Evolutionary conservation across 768 basidiomycete species (phyloP).

Genomic region (Neoboletus magnificus): DNA sequence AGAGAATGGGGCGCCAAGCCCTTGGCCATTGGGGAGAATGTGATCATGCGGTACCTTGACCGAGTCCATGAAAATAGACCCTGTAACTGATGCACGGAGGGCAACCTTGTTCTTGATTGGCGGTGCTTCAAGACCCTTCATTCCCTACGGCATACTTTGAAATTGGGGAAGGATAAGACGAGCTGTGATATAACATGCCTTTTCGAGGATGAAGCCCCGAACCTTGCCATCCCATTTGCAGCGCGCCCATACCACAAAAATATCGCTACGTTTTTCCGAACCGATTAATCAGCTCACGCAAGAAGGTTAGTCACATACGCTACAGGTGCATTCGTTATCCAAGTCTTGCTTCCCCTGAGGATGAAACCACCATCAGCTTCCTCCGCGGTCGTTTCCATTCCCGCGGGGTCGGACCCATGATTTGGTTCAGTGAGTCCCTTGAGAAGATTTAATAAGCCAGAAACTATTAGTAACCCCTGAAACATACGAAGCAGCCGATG

Average conservation of each 20-base stretch:
- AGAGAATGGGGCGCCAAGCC: constrained; percentile 83
- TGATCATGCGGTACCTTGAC: constrained; percentile 74
- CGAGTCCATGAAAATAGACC: constrained; percentile 89
- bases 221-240: constrained; percentile 93
- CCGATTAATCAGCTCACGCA: constrained; percentile 6
- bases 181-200: constrained; percentile 43
- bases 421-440: constrained; percentile 96
- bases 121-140: constrained; percentile 78
- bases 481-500: constrained; percentile 86
- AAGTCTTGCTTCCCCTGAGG: constrained; percentile 91
- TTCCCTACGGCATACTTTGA: constrained; percentile 47
- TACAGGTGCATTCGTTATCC: constrained; percentile 93
- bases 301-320: constrained; percentile 51
- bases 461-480: not conserved
- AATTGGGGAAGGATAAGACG: not conserved
- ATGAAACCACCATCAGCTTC: constrained; percentile 84
- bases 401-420: constrained; percentile 94
- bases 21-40: constrained; percentile 72
- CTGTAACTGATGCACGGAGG: constrained; percentile 78
- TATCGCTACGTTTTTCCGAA: constrained; percentile 48
- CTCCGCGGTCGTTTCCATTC: constrained; percentile 93
- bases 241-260: constrained; percentile 92
- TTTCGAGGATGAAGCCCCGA: constrained; percentile 88
- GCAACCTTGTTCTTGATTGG: constrained; percentile 93
- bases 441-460: constrained; percentile 1